A percentile compares a stretch with the other conserved stretches of the same genome.
These are phyloP conservation scores for Clitopilus passeckerianus DNA, from an alignment of 768 basidiomycete species.

Conservation along the genomic window DNA sequence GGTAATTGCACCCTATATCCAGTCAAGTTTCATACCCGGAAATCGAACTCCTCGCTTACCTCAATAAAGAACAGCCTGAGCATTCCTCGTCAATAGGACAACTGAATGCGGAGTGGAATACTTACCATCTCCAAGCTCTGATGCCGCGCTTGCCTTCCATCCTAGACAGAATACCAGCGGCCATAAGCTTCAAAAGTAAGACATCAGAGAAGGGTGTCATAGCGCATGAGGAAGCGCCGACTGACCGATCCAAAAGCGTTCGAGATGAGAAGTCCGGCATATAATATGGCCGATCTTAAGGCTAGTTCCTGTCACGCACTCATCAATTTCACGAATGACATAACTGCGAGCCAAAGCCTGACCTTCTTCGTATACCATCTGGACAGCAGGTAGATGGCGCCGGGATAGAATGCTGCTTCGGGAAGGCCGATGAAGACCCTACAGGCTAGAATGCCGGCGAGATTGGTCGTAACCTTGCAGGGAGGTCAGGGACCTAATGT, in stretches of 20 bases:
- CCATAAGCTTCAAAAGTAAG: conserved; percentile 44
- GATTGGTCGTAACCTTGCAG: conserved; percentile 46
- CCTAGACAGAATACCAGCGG: conserved; percentile 64
- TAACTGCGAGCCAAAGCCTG: neutral
- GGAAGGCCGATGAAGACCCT: conserved; percentile 62
- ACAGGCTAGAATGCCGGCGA: conserved; percentile 48
- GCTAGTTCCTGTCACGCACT: conserved; percentile 50
- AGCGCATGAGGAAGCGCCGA: neutral
- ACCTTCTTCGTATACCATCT: conserved; percentile 59
- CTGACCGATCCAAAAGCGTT: conserved; percentile 65
- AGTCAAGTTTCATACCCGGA: neutral
- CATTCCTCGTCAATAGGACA: neutral
- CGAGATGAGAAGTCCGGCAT: conserved; percentile 54
- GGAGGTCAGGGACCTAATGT: neutral
- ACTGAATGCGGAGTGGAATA: neutral
- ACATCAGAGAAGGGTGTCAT: conserved; percentile 20
- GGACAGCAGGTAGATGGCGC: conserved; percentile 40
- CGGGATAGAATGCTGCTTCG: conserved; percentile 66
- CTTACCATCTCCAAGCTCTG: conserved; percentile 66
- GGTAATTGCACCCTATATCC: conserved; percentile 53
- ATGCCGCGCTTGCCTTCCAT: conserved; percentile 69
- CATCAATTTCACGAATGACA: neutral
- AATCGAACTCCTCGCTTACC: conserved; percentile 21
- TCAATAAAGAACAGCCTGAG: conserved; percentile 68
- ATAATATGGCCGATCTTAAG: conserved; percentile 57